These are phyloP conservation scores for Moesziomyces globuligerus DNA, from an alignment of 1,284 basidiomycete species.

Conservation along the genomic window DNA sequence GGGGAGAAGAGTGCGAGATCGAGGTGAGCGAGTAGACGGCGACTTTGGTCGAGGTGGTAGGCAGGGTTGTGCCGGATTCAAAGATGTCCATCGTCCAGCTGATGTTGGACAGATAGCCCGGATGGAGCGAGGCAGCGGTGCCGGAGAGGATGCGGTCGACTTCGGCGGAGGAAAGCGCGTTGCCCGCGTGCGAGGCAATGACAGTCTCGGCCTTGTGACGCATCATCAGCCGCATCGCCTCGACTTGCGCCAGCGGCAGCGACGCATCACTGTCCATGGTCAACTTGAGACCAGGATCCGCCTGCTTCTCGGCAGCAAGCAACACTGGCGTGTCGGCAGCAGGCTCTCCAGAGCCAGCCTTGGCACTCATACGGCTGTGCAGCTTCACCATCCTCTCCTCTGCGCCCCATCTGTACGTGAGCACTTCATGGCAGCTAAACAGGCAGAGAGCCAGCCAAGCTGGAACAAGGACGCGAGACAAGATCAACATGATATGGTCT, in stretches of 20 bases:
- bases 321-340: not conserved
- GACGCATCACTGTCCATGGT: conserved; percentile 20
- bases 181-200: conserved; percentile 16
- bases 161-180: conserved; percentile 5
- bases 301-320: not conserved
- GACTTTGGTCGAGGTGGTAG: conserved; percentile 3
- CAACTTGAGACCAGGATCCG: conserved; percentile 14
- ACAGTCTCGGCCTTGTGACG: conserved; percentile 23
- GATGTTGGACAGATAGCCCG: conserved; percentile 17
- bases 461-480: no score
- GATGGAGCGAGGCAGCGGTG: conserved; percentile 11
- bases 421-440: not conserved
- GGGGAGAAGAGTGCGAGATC: not conserved
- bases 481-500: no score
- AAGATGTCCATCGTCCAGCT: conserved; percentile 31
- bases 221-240: conserved; percentile 30
- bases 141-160: conserved; percentile 23
- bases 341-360: not conserved
- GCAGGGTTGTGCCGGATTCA: conserved; percentile 12
- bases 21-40: not conserved
- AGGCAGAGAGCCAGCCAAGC: not conserved
- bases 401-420: not conserved
- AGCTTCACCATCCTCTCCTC: conserved; percentile 13
- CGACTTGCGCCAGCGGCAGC: conserved; percentile 5
- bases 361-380: not conserved